Percentiles rank a stretch among this genome's conserved stretches.
Evolutionary conservation across 1,284 basidiomycete species (phyloP).

Genomic region (Ceratobasidium sp.): DNA sequence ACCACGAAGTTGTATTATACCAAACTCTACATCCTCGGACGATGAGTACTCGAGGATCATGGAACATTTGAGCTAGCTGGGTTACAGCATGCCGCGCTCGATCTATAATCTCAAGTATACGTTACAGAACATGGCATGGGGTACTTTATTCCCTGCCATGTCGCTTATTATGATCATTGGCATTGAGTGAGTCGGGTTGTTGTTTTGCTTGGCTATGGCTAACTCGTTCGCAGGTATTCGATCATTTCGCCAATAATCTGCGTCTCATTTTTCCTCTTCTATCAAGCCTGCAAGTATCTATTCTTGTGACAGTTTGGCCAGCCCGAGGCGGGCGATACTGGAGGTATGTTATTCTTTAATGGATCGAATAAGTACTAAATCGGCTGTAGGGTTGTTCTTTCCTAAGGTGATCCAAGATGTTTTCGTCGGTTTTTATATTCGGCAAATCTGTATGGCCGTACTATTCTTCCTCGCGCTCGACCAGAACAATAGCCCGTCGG

Average conservation of each 20-base stretch:
- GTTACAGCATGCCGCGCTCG: conserved; percentile 59
- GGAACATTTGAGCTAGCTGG: conserved; percentile 52
- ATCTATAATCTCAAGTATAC: conserved; percentile 59
- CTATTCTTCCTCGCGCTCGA: conserved; percentile 88
- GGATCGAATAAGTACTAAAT: conserved; percentile 57
- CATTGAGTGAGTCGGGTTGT: conserved; percentile 22
- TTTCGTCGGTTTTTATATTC: conserved; percentile 93
- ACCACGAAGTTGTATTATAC: conserved; percentile 92
- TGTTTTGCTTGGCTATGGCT: conserved; percentile 52
- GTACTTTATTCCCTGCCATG: conserved; percentile 77
- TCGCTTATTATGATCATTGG: conserved; percentile 51
- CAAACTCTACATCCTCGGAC: conserved; percentile 66
- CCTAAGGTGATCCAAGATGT: conserved; percentile 93
- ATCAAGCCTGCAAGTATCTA: conserved; percentile 88
- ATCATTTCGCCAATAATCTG: conserved; percentile 85
- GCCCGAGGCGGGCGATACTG: conserved; percentile 82
- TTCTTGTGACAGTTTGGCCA: conserved; percentile 87
- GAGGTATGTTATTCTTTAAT: conserved; percentile 57
- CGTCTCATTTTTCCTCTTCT: conserved; percentile 62
- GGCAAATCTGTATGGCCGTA: conserved; percentile 83
- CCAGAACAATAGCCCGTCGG: conserved; percentile 63
- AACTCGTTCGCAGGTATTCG: conserved; percentile 70
- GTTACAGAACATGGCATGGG: conserved; percentile 75
- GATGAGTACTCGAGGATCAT: conserved; percentile 55
- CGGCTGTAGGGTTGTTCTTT: conserved; percentile 88